These are phyloP conservation scores for Hericium coralloides DNA, from an alignment of 768 basidiomycete genomes.

Conservation along the genomic window DNA sequence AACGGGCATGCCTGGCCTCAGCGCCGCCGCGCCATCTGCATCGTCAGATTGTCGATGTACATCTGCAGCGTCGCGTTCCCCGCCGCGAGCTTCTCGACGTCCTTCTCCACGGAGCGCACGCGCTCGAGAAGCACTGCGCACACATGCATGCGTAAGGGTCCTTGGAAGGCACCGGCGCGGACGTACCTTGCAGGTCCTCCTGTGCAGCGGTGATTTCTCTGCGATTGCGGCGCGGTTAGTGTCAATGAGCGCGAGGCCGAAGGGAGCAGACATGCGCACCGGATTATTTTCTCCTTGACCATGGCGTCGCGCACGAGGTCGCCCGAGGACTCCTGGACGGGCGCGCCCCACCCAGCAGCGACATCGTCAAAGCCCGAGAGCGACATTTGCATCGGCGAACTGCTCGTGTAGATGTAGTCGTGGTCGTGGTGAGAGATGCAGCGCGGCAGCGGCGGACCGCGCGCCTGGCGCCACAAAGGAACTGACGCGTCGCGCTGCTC, in stretches of 20 bases:
- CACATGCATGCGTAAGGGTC: not conserved
- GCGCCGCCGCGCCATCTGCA: slow-evolving; percentile 78
- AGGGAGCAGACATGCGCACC: slow-evolving; percentile 37
- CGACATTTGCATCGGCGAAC: not conserved
- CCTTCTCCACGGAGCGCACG: slow-evolving; percentile 61
- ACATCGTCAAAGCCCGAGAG: slow-evolving; percentile 10
- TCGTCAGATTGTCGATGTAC: slow-evolving; percentile 84
- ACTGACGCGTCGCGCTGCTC: slow-evolving; percentile 6
- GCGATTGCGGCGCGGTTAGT: not conserved
- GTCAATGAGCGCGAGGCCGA: not conserved
- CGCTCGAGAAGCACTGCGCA: slow-evolving; percentile 53
- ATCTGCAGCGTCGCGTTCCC: slow-evolving; percentile 79
- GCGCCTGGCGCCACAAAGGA: not conserved
- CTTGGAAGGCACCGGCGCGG: not conserved
- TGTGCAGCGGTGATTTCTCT: slow-evolving; percentile 75
- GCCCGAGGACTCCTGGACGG: slow-evolving; percentile 31
- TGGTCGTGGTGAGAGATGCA: not conserved
- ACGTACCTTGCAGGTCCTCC: slow-evolving; percentile 66
- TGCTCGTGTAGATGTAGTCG: not conserved
- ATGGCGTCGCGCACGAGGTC: slow-evolving; percentile 73
- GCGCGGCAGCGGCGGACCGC: not conserved
- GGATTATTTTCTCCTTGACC: slow-evolving; percentile 67
- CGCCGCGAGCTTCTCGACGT: slow-evolving; percentile 72
- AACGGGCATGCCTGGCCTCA: slow-evolving; percentile 21
- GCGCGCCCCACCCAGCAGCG: slow-evolving; percentile 7